phyloP scores from a whole-genome alignment of 2,329 filamentous ascomycete genomes.

The Fusarium globosum region DNA sequence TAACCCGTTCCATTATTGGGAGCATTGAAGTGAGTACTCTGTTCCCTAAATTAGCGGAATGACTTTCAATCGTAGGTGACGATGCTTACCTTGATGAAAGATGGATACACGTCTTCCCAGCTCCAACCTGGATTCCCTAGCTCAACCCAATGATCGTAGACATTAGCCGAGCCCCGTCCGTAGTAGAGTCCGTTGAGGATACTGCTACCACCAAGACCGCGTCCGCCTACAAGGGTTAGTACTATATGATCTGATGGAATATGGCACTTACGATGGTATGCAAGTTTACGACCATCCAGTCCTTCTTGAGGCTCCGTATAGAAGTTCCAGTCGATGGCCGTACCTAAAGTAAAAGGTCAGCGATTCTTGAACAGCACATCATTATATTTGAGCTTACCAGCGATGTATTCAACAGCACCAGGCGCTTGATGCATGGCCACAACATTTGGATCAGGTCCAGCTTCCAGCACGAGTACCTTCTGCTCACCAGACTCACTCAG shows the following conservation, averaged over 20 bases:
- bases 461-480: constrained; percentile 3
- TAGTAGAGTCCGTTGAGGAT: constrained; percentile 23
- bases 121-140: constrained; percentile 16
- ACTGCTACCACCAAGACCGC: constrained; percentile 11
- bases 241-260: rapidly evolving
- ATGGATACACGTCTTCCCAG: constrained; percentile 10
- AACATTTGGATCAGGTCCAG: constrained; percentile 6
- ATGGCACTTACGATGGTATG: constrained; percentile 8
- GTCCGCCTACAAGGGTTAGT: not conserved
- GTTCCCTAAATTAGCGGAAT: too few relatives aligned
- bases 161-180: constrained; percentile 9
- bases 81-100: not conserved
- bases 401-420: constrained; percentile 2
- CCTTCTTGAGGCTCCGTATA: constrained; percentile 4
- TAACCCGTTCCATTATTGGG: constrained; percentile 2
- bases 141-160: constrained; percentile 16
- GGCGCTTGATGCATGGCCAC: constrained; percentile 8
- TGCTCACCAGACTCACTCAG: constrained; percentile 21
- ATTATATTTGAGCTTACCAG: not conserved
- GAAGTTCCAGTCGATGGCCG: constrained; percentile 9
- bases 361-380: rapidly evolving
- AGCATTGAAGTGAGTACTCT: constrained; percentile 16
- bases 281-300: constrained; percentile 5
- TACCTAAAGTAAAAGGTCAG: not conserved
- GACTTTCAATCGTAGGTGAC: too few relatives aligned